phyloP scores from a whole-genome alignment of 2,329 filamentous ascomycete species.

The Mycogone perniciosa region DNA sequence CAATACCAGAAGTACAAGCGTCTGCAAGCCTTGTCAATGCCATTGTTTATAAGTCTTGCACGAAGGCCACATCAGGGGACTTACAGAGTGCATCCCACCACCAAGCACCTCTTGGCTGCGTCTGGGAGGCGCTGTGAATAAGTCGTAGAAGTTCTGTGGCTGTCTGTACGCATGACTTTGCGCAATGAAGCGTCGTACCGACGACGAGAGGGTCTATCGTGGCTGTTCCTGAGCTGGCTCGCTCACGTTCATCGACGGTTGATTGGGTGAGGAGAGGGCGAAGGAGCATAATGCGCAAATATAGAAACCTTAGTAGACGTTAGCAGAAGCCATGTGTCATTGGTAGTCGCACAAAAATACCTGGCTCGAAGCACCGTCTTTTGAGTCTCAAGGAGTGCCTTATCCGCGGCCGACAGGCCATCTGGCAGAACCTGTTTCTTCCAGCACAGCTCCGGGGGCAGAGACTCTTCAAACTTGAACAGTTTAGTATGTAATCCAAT shows the following conservation, averaged over 20 bases:
- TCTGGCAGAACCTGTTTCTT: not conserved
- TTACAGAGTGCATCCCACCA: constrained; percentile 36
- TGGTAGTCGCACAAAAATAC: not conserved
- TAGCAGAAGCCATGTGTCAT: not conserved
- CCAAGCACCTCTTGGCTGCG: constrained; percentile 25
- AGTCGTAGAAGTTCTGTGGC: constrained; percentile 26
- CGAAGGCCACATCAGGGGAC: constrained; percentile 10
- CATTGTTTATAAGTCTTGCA: not conserved
- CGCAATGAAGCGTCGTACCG: constrained; percentile 20
- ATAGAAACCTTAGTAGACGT: constrained; percentile 5
- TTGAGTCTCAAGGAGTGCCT: not conserved
- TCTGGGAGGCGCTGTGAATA: constrained; percentile 23
- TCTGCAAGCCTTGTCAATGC: constrained; percentile 9
- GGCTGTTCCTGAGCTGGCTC: constrained; percentile 2
- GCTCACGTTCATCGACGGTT: constrained; percentile 10
- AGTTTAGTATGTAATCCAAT: constrained; percentile 10
- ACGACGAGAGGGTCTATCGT: not conserved
- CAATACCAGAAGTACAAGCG: constrained; percentile 14
- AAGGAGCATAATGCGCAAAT: constrained; percentile 16
- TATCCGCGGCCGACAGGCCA: not conserved
- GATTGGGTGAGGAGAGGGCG: constrained; percentile 19
- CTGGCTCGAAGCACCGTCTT: constrained; percentile 2
- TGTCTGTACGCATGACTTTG: constrained; percentile 24
- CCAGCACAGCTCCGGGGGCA: constrained; percentile 5
- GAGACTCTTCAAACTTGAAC: constrained; percentile 7